Evolutionary conservation across 169 alveolate genomes (phyloP), one percentile per base, ranked within the genome.

Genomic region (Plasmodium reichenowi): DNA sequence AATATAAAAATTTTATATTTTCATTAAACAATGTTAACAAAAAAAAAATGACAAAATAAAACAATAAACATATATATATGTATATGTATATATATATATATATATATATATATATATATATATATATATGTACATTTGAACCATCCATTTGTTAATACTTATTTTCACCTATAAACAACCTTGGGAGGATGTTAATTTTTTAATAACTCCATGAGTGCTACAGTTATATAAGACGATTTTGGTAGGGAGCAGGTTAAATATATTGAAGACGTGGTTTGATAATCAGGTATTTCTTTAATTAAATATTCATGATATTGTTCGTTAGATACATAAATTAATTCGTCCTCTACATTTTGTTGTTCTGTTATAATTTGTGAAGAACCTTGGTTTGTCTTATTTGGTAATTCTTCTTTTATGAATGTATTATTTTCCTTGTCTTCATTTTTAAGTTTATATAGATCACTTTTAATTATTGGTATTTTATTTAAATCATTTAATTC

Each of bases 141-240:
- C 7, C 47, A 38, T 38, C 47, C 9, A 38, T 38, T 38, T 38
- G 47, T 38, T 38, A 6, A 7, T 38, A 38, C 47, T 38, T 38
- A 38, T 38, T 5, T 38, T 38, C 47, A 38, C 2, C 5, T 38
- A 38, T 38, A 38, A 5, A 38, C 5, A 38, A 5, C 7, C 9
- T 5, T 56, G 3, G 2, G 72, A 13, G 3, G 59, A 43, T 3
- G 22, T 71, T 64, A 72, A 54, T 26, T 62, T n/a, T 92, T 92
- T 26, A 92, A 64, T 29, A 92, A 59, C 71, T 92, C 95, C 68
- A 88, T 78, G 20, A 92, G 86, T 48, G 95, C 95, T 43, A 92
- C 78, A 45, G 95, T 92, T 47, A 92, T 92, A 74, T 92, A 92
- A 5, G 93, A 92, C 5, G 95, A 92, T 70, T 92, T 92, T n/a